A percentile compares a stretch with the other conserved stretches of the same genome.
Conservation (phyloP, 371 early-diverging fungal species). For the Smittium mucronatum region DNA sequence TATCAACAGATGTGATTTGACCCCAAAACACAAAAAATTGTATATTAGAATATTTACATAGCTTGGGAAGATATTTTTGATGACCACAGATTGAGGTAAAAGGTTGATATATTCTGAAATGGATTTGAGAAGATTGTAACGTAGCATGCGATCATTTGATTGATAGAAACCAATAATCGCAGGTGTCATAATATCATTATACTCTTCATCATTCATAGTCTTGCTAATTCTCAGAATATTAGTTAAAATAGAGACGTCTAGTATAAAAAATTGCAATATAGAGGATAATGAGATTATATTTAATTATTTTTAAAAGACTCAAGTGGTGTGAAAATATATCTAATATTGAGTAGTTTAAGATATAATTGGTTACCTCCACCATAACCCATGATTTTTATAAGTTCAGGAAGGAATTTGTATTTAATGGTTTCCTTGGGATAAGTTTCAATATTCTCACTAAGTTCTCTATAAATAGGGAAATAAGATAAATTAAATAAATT, state of each 20-base stretch:
- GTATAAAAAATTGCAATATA: too few relatives aligned
- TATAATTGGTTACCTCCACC: too few relatives aligned
- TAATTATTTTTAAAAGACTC: too few relatives aligned
- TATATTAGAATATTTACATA: constrained; percentile 35
- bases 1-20: too few relatives aligned
- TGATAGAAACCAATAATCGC: constrained; percentile 74
- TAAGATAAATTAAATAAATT: background rate
- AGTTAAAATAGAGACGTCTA: constrained; percentile 66
- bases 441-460: constrained; percentile 36
- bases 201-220: constrained; percentile 55
- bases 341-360: too few relatives aligned
- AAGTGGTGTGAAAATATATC: too few relatives aligned
- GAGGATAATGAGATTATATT: too few relatives aligned
- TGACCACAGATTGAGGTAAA: constrained; percentile 51
- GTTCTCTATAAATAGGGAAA: background rate
- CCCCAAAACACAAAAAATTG: too few relatives aligned
- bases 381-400: constrained; percentile 78
- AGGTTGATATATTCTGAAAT: constrained; percentile 56
- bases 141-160: constrained; percentile 74
- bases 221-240: constrained; percentile 77
- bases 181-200: constrained; percentile 48
- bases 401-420: constrained; percentile 79
- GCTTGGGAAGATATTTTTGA: constrained; percentile 75
- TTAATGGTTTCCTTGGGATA: constrained; percentile 73
- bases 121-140: constrained; percentile 71